phyloP scores from a whole-genome alignment of 306 rosid species.

The Leucaena leucocephala region DNA sequence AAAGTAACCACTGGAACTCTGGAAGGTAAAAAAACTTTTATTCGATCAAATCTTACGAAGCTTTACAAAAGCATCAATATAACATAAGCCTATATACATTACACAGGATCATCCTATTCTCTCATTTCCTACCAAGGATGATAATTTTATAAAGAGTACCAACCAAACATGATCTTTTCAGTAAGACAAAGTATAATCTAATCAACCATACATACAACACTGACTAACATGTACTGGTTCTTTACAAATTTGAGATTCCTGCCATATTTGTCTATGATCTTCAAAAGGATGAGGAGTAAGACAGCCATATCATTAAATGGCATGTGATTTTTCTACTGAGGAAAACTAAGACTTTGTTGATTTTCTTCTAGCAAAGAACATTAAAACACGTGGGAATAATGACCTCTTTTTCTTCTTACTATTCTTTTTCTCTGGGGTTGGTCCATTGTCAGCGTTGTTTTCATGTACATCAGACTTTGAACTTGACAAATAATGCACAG shows the following conservation, averaged over 20 bases:
- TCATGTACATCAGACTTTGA: slow-evolving; percentile 43
- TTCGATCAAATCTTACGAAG: slow-evolving; percentile 39
- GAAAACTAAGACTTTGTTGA: slow-evolving; percentile 44
- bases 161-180: slow-evolving; percentile 34
- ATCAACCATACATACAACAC: slow-evolving; percentile 50
- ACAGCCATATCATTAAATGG: slow-evolving; percentile 26
- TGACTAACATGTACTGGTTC: slow-evolving; percentile 46
- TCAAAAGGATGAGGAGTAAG: slow-evolving; percentile 30
- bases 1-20: neutral
- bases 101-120: slow-evolving; percentile 39
- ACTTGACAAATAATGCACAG: slow-evolving; percentile 44
- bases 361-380: slow-evolving; percentile 84
- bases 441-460: slow-evolving; percentile 39
- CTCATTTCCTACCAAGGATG: slow-evolving; percentile 43
- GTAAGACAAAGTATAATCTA: slow-evolving; percentile 36
- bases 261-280: neutral
- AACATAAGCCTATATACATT: slow-evolving; percentile 45
- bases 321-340: slow-evolving; percentile 30
- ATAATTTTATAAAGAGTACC: slow-evolving; percentile 34
- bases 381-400: slow-evolving; percentile 75
- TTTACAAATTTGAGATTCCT: neutral
- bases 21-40: slow-evolving; percentile 29
- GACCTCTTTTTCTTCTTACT: slow-evolving; percentile 86
- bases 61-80: slow-evolving; percentile 44
- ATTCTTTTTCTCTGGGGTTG: slow-evolving; percentile 54